Base-by-base conservation (phyloP, 257 asterid genomes). In the Solanum boliviense region DNA sequence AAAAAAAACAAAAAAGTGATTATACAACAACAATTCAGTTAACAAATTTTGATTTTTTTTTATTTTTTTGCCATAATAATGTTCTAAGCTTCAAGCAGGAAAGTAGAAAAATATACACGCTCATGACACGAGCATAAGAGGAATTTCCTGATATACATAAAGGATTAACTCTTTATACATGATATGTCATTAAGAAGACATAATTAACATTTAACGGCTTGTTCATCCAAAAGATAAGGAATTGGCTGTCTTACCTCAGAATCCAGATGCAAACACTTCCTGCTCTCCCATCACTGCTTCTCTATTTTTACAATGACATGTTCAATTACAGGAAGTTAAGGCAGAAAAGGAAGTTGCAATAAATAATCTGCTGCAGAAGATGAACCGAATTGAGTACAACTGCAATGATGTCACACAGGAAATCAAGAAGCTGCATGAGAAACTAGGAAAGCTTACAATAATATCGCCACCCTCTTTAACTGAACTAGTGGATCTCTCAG, bases 281-380 rank as follows among this genome's bases (percentile, higher is more conserved):
- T 16, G 16, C 67, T 23, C 81, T 41, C 38, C 27, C 36, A 39
- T 60, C 34, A 35, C 23, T 16, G n/a, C 68, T 81, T 81, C 41
- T 81, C 41, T 31, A 46, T 81, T 27, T 46, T 48, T 81, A 81
- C 67, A 81, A 39, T 78, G 85, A 20, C 38, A 35, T 65, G 41
- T 27, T 52, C 20, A 38, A 52, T 35, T 39, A 21, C 85, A 84
- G 88, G 90, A 88, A 84, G 76, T 46, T 32, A 52, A 78, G 87
- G 70, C 23, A 48, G 84, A 52, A 88, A 88, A 88, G 85, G 88
- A 84, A 88, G 18, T 72, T 56, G 86, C 88, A 39, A 74, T 56
- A 60, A 58, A 38, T 58, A 88, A 84, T 84, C 71, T 88, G 78
- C 88, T 71, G 85, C 85, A 88, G 68, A 88, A 72, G 88, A 88